phyloP scores from a whole-genome alignment of 371 early-diverging fungal genomes.

The Chytridium lagenaria region DNA sequence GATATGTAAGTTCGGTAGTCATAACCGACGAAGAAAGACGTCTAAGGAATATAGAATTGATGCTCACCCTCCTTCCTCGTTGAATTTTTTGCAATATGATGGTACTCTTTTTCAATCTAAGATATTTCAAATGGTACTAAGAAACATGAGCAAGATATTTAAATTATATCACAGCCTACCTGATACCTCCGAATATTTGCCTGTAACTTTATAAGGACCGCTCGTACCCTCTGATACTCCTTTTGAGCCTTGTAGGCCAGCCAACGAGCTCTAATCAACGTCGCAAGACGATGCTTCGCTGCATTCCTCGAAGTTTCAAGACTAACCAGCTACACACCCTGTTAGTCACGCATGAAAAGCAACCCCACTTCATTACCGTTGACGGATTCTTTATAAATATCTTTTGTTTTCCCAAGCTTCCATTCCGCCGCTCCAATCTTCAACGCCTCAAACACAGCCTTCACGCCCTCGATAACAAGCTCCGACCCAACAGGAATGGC shows the following conservation, averaged over 20 bases:
- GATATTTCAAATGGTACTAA: neutral
- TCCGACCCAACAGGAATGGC: neutral
- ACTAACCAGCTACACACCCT: neutral
- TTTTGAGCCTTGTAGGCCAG: neutral
- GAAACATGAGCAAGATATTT: neutral
- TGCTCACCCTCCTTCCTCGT: conserved; percentile 5
- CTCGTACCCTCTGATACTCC: neutral
- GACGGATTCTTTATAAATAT: conserved; percentile 32
- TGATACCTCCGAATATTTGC: conserved; percentile 8
- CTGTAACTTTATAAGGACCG: neutral
- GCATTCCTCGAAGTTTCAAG: conserved; percentile 11
- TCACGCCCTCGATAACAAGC: conserved; percentile 4
- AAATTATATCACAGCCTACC: neutral
- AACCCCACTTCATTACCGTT: conserved; percentile 7
- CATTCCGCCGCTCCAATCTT: conserved; percentile 20
- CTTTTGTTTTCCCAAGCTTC: conserved; percentile 36
- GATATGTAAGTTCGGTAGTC: neutral
- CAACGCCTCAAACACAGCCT: conserved; percentile 16
- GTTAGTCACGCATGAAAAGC: neutral
- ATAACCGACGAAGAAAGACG: too few relatives aligned
- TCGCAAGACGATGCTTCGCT: conserved; percentile 16
- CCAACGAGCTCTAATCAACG: conserved; percentile 9
- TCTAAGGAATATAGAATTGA: neutral
- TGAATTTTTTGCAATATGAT: neutral
- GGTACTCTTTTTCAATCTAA: neutral